Evolutionary conservation across 192 early-diverging fungal genomes (phyloP), one percentile per base, ranked within the genome.

Genomic region (Rhizophagus clarus): DNA sequence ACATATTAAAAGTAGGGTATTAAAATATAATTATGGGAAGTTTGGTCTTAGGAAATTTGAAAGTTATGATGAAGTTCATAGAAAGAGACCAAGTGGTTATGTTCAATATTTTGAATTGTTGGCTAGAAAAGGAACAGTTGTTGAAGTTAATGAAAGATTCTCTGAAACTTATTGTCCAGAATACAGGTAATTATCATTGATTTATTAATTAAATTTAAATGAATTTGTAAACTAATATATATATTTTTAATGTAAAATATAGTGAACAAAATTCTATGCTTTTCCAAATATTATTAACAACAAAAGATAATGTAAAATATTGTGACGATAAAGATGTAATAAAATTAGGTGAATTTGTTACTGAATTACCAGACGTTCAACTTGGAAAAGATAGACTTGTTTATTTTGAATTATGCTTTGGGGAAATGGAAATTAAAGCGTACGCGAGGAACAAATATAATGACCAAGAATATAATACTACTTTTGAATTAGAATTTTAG

Each of bases 351-450:
- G 26, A 68, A 69, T 29, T 66, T 15, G n/a, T 42, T 26, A 32
- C 34, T 56, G 32, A 45, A 29, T 32, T 31, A 24, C 20, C 31
- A 17, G 45, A 78, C 49, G 6, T 24, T 10, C 14, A 68, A n/a
- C 17, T 68, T 28, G 64, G 40, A 28, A n/a, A n/a, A 26, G n/a
- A 68, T 15, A 66, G 66, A 69, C 34, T 11, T 10, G 76, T 78
- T 28, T 6, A 49, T 28, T 78, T 78, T 31, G 29, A 15, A 32
- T 62, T 78, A 24, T 14, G 42, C 0, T 78, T 78, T 78, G 45
- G 14, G 9, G 47, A 78, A 22, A 47, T 49, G 29, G 76, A 78
- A 68, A 69, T 78, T 42, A 78, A 32, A n/a, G 76, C 76, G 3
- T 40, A 40, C 24, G 64, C 76, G 20, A 20, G 24, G 26, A 68